Base-by-base conservation (phyloP, 768 basidiomycete genomes). In the Dentipellis sp. region DNA sequence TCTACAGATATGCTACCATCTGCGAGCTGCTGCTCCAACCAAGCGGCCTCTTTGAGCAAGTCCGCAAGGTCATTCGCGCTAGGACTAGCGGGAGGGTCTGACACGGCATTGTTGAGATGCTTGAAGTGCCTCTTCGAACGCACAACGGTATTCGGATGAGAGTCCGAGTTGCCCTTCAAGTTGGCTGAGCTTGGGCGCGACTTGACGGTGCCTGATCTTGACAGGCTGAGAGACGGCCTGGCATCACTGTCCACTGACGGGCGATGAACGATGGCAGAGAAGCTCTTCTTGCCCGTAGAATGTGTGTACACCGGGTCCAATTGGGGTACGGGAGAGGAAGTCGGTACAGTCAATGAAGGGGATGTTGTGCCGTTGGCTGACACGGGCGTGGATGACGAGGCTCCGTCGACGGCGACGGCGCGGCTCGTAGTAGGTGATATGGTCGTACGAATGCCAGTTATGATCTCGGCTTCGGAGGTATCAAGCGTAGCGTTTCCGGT, bases 1-100 rank as follows among this genome's bases (percentile, higher is more conserved):
- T 77, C 77, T 50, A 55, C 49, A 22, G 45, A 23, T 38, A 2
- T 52, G 39, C 22, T 75, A 4, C 81, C 81, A 29, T 72, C 71
- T 45, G 73, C 74, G 40, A 87, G 69, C 55, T 73, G 73, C 63
- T 74, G 65, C 69, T 86, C 84, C 49, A 86, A 65, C 53, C 79
- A 62, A 34, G 83, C 79, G 7, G 84, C 80, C 52, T 83, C 79
- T 46, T 79, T 77, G 23, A 86, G 63, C 49, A 87, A 67, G 35
- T 71, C 66, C 4, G 78, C 74, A 55, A 87, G 64, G 48, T 86
- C 84, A 2, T 76, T 77, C 35, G 60, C 68, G 7, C 75, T 78
- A 35, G 80, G 79, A 63, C 74, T 82, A 22, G 72, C 19, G 2
- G 77, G 73, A 6, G 69, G 58, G 58, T 77, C 72, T 34, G 68